phyloP scores from a whole-genome alignment of 169 alveolate species.

The Plasmodium gonderi region DNA sequence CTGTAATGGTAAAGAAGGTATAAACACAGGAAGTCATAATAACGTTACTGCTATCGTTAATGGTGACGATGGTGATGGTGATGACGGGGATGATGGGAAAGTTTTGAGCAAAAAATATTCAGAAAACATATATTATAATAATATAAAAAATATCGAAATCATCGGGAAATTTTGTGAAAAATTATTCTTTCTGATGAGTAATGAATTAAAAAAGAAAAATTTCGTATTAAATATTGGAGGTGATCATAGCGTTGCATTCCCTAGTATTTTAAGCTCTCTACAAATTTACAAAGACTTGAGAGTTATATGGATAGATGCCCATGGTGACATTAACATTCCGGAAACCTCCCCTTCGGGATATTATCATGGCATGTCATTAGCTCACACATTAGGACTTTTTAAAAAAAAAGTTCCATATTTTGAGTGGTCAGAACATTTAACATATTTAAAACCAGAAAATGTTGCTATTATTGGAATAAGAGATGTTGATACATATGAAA shows the following conservation, averaged over 20 bases:
- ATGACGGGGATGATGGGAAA: too few relatives aligned
- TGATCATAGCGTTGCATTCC: conserved; percentile 82
- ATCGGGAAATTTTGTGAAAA: conserved; percentile 44
- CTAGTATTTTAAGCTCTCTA: conserved; percentile 75
- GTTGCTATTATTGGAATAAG: conserved; percentile 75
- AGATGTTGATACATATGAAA: conserved; percentile 77
- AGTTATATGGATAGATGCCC: conserved; percentile 86
- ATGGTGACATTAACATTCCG: conserved; percentile 82
- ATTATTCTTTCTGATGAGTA: conserved; percentile 21
- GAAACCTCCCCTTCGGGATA: conserved; percentile 80
- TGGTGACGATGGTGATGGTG: not conserved
- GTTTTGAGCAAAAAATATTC: not conserved
- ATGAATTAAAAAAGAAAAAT: conserved; percentile 52
- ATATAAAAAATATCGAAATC: conserved; percentile 24
- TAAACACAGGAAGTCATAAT: not conserved
- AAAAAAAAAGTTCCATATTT: conserved; percentile 70
- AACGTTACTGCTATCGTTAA: not conserved
- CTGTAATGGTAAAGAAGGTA: not conserved
- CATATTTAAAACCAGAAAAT: conserved; percentile 71
- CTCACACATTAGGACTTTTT: conserved; percentile 77
- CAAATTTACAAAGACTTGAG: conserved; percentile 68
- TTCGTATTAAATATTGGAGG: conserved; percentile 81
- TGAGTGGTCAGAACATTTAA: conserved; percentile 70
- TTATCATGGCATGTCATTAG: conserved; percentile 84
- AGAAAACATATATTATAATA: conserved; percentile 5